Evolutionary conservation across 768 basidiomycete species (phyloP).

Genomic region (Amanita muscaria): DNA sequence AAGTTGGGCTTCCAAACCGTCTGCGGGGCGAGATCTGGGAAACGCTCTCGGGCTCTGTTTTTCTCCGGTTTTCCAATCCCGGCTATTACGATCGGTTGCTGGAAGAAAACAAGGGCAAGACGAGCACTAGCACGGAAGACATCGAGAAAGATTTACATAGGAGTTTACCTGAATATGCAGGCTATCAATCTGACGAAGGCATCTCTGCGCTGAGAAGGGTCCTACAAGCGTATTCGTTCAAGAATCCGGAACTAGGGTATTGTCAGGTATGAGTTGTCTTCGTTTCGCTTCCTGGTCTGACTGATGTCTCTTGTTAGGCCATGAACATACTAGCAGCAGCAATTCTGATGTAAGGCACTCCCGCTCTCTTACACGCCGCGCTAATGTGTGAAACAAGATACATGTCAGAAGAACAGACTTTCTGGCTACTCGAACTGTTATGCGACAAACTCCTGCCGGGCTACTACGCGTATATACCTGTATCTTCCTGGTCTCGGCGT

Average conservation of each 20-base stretch:
- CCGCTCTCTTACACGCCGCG: too few relatives aligned
- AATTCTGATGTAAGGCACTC: constrained; percentile 75
- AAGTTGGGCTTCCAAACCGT: constrained; percentile 92
- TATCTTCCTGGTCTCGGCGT: background rate
- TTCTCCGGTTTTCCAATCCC: constrained; percentile 80
- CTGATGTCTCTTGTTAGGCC: constrained; percentile 40
- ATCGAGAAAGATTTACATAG: constrained; percentile 98
- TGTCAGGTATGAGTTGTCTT: constrained; percentile 76
- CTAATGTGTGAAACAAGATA: too few relatives aligned
- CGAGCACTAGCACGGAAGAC: constrained; percentile 88
- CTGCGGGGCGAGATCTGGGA: constrained; percentile 99
- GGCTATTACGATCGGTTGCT: constrained; percentile 74
- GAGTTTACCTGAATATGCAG: constrained; percentile 93
- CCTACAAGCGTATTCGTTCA: constrained; percentile 90
- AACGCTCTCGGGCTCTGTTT: constrained; percentile 88
- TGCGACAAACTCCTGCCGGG: constrained; percentile 93
- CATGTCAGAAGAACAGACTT: constrained; percentile 98
- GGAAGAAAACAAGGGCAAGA: constrained; percentile 67
- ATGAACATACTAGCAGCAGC: constrained; percentile 98
- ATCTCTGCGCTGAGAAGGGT: constrained; percentile 81
- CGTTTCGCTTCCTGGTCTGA: background rate
- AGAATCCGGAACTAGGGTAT: constrained; percentile 90
- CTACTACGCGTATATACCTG: constrained; percentile 74
- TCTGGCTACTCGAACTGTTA: constrained; percentile 92
- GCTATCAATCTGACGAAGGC: constrained; percentile 87